Evolutionary conservation across 257 asterid genomes (phyloP).

Genomic region (Solanum paucissectum): DNA sequence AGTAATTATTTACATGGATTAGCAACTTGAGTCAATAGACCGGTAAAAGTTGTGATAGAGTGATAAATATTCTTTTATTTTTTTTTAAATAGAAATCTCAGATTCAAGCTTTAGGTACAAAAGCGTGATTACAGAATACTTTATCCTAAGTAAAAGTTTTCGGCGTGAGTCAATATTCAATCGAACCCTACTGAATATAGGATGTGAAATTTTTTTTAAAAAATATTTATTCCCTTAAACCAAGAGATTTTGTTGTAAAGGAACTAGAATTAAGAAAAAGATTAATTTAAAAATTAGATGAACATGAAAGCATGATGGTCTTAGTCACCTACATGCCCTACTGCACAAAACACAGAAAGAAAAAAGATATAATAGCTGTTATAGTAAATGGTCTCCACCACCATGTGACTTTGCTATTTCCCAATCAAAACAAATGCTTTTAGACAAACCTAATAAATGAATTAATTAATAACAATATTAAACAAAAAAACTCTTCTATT

Average conservation of each 20-base stretch:
- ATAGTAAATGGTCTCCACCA: conserved; percentile 10
- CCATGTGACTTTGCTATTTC: conserved; percentile 9
- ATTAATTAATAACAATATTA: neutral
- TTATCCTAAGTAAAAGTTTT: neutral
- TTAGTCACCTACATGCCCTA: conserved; percentile 4
- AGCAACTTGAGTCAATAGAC: neutral
- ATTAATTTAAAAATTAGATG: neutral
- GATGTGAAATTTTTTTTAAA: accelerated
- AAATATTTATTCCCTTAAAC: neutral
- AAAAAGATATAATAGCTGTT: conserved; percentile 4
- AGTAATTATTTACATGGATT: neutral
- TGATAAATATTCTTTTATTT: neutral
- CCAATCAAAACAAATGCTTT: neutral
- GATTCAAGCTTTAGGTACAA: accelerated
- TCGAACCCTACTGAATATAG: neutral
- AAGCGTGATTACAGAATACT: neutral
- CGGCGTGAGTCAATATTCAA: neutral
- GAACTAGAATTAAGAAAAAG: neutral
- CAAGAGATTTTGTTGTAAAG: neutral
- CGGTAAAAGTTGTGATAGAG: accelerated
- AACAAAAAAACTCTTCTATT: accelerated
- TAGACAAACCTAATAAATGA: neutral
- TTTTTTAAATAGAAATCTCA: neutral
- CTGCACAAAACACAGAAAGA: conserved; percentile 8
- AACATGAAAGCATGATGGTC: conserved; percentile 19